Evolutionary conservation across 2,329 filamentous ascomycete genomes (phyloP).

Genomic region (Xylariales sp.): DNA sequence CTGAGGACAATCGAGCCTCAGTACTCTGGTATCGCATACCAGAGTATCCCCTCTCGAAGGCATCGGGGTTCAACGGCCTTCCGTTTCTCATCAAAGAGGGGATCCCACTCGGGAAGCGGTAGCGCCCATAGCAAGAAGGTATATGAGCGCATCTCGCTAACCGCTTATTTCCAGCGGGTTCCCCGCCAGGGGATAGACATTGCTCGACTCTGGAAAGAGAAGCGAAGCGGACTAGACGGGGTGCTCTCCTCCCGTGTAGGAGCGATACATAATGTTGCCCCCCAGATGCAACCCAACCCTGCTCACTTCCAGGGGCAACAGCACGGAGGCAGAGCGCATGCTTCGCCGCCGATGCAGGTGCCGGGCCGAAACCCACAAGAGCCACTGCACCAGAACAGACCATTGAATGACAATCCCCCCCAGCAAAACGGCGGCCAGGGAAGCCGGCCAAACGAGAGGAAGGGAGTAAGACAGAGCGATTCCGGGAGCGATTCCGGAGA

Average conservation of each 20-base stretch:
- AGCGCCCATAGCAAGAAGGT: conserved; percentile 43
- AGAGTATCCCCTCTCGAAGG: conserved; percentile 2
- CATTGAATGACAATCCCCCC: not conserved
- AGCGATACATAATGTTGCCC: conserved; percentile 1
- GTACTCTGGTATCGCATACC: conserved; percentile 1
- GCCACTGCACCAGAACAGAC: not conserved
- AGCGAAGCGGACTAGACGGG: conserved; percentile 14
- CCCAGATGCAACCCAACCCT: conserved; percentile 9
- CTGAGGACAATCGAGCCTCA: conserved; percentile 47
- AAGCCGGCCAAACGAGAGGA: conserved; percentile 2
- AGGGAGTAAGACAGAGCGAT: conserved; percentile 3
- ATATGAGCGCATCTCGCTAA: conserved; percentile 57
- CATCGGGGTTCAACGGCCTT: conserved; percentile 23
- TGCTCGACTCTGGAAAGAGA: conserved; percentile 40
- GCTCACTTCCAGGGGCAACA: conserved; percentile 9
- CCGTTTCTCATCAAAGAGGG: conserved; percentile 20
- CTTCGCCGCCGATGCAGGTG: not conserved
- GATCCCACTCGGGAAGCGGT: conserved; percentile 24
- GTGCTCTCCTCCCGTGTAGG: not conserved
- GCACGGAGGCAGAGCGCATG: not conserved
- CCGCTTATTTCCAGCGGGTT: conserved; percentile 59
- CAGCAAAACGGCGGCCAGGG: not conserved
- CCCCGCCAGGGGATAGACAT: conserved; percentile 51
- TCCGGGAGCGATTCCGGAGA: conserved; percentile 29
- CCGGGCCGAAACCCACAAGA: not conserved